Evolutionary conservation across 2,329 filamentous ascomycete genomes (phyloP), one percentile per base, ranked within the genome.

Genomic region (Fusarium subtropicale): DNA sequence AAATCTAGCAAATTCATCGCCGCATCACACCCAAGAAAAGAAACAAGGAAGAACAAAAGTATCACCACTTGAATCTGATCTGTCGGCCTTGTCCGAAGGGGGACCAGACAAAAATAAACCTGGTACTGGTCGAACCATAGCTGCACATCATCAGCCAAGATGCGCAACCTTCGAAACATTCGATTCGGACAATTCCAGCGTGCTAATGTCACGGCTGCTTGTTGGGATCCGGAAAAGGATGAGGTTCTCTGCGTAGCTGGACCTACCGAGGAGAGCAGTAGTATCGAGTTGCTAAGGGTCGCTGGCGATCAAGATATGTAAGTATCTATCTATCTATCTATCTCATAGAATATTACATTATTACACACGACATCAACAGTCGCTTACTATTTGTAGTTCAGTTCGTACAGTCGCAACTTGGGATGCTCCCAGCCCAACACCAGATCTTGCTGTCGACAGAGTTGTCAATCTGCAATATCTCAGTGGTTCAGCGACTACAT

Each of bases 141-240:
- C 54, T 74, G 72, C 72, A 65, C 66, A 44, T 30, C 66, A 44
- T 30, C 11, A 30, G 28, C 39, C 64, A 56, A 70, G 59, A 98
- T 98, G 95, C 91, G 93, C 78, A 98, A 97, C 80, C 86, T 98
- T 74, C 91, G 89, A 81, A 94, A 90, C 78, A 89, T 94, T 75
- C 88, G 87, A 76, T 90, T 92, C 78, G 86, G 87, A 73, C 84
- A 88, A 77, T 90, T 90, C 82, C 86, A 89, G 68, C 84, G 86
- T 54, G 79, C 85, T 67, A 84, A 87, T 64, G 84, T 96, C 75
- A 91, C 92, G 55, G 91, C 93, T 31, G 88, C 90, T 59, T 91
- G 93, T 75, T 98, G 95, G 95, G 94, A 98, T 81, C 86, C 91
- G 50, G 86, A 89, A 64, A 89, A 87, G 69, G 91, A 96, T 79